Evolutionary conservation across 179 eudicot genomes (phyloP).

Genomic region (Beta macrorhiza): DNA sequence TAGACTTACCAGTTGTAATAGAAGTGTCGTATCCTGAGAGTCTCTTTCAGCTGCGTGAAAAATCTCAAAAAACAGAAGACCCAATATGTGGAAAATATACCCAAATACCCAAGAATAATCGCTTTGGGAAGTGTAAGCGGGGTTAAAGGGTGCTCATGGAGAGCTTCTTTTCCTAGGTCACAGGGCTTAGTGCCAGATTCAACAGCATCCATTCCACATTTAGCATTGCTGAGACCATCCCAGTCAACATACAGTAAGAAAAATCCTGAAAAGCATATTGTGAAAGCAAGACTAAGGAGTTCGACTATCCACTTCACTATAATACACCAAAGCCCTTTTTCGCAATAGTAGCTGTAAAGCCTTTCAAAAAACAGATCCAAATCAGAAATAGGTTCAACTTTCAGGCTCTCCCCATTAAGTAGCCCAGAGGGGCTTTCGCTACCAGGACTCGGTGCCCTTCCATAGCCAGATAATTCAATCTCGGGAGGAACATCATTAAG

Average conservation of each 20-base stretch:
- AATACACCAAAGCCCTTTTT: slow-evolving; percentile 98
- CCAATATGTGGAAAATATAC: slow-evolving; percentile 77
- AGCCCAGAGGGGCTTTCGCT: slow-evolving; percentile 98
- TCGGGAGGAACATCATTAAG: slow-evolving; percentile 57
- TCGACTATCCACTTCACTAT: slow-evolving; percentile 96
- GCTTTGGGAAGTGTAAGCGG: slow-evolving; percentile 78
- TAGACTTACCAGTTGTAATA: slow-evolving; percentile 63
- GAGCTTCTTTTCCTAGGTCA: slow-evolving; percentile 85
- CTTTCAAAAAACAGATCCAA: slow-evolving; percentile 91
- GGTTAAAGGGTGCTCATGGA: slow-evolving; percentile 78
- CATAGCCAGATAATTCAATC: slow-evolving; percentile 81
- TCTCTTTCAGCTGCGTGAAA: slow-evolving; percentile 80
- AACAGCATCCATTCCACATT: slow-evolving; percentile 97
- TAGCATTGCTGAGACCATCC: slow-evolving; percentile 90
- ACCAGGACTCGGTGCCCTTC: slow-evolving; percentile 70
- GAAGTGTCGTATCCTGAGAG: slow-evolving; percentile 73
- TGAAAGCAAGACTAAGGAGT: slow-evolving; percentile 84
- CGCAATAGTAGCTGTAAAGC: slow-evolving; percentile 88
- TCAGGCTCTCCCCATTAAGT: slow-evolving; percentile 82
- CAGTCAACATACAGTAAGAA: slow-evolving; percentile 90
- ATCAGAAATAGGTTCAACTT: slow-evolving; percentile 78
- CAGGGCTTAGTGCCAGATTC: slow-evolving; percentile 88
- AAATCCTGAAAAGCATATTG: slow-evolving; percentile 90
- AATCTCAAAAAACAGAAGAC: slow-evolving; percentile 84
- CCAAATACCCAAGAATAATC: slow-evolving; percentile 79